Percentiles rank a stretch among this genome's conserved stretches.
Conservation (phyloP, 441 rosid genomes). For the Mallotus repandus region DNA sequence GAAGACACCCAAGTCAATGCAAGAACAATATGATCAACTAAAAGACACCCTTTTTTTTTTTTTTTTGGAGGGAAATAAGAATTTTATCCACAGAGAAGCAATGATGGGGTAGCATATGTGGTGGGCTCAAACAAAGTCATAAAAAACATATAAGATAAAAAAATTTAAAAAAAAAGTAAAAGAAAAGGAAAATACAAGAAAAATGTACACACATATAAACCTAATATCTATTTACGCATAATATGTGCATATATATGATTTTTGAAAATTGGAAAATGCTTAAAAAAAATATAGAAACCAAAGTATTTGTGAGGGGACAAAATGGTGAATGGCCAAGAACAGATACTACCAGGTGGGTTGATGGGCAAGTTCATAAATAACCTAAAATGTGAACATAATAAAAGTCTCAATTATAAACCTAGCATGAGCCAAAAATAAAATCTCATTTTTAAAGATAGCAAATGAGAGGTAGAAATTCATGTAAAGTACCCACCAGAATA, state of each 20-base stretch:
- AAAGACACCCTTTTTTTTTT: not conserved
- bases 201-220: conserved; percentile 6
- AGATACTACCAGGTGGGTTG: conserved; percentile 2
- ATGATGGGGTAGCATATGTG: conserved; percentile 32
- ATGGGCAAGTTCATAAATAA: not conserved
- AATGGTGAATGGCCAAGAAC: conserved; percentile 24
- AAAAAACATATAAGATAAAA: not conserved
- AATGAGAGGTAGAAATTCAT: conserved; percentile 59
- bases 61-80: not conserved
- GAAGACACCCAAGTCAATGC: too few species aligned
- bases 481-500: conserved; percentile 31
- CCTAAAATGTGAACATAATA: too few species aligned
- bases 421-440: conserved; percentile 29
- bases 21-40: not conserved
- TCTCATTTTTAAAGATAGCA: conserved; percentile 43
- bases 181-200: not conserved
- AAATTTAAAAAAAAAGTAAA: too few species aligned
- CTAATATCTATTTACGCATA: not conserved
- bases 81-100: conserved; percentile 19
- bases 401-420: too few species aligned
- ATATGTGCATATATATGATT: too few species aligned
- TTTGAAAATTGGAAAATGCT: too few species aligned
- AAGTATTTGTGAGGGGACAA: conserved; percentile 18
- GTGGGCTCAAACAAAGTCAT: conserved; percentile 28
- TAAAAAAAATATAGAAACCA: too few species aligned